Percentiles rank a stretch among this genome's conserved stretches.
phyloP scores from a whole-genome alignment of 305 asterid genomes.

The Fraxinus floribunda region DNA sequence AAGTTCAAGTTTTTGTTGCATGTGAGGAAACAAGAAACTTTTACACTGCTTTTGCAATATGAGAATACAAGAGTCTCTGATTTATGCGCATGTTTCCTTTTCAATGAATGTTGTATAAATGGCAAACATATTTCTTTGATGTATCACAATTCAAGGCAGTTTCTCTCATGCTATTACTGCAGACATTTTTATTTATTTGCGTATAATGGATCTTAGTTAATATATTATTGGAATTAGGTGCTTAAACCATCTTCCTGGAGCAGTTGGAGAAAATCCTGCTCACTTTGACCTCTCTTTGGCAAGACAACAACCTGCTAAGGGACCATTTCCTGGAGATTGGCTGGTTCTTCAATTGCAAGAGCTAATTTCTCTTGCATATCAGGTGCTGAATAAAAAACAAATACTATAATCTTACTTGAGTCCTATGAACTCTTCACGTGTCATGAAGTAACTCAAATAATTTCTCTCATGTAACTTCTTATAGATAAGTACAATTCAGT shows the following conservation, averaged over 20 bases:
- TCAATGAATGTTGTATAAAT: slow-evolving; percentile 13
- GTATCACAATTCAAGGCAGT: background rate
- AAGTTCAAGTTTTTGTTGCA: background rate
- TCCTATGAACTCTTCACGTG: slow-evolving; percentile 10
- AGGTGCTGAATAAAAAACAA: slow-evolving; percentile 54
- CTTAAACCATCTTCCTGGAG: slow-evolving; percentile 88
- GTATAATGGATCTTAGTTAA: slow-evolving; percentile 22
- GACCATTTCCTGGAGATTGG: slow-evolving; percentile 65
- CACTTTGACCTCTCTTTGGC: slow-evolving; percentile 91
- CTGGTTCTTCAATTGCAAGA: slow-evolving; percentile 92
- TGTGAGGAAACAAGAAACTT: slow-evolving; percentile 3
- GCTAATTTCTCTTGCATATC: slow-evolving; percentile 96
- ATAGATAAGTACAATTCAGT: slow-evolving; percentile 98
- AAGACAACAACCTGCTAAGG: slow-evolving; percentile 50
- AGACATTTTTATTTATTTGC: slow-evolving; percentile 9
- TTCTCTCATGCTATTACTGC: background rate
- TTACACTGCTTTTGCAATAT: slow-evolving; percentile 17
- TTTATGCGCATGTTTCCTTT: slow-evolving; percentile 18
- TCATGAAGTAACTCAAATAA: slow-evolving; percentile 3
- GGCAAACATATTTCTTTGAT: slow-evolving; percentile 2
- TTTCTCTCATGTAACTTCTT: slow-evolving; percentile 27
- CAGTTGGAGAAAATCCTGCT: slow-evolving; percentile 86
- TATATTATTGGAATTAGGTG: slow-evolving; percentile 60
- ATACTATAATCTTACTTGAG: slow-evolving; percentile 20
- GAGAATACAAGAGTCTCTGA: slow-evolving; percentile 10